Evolutionary conservation across 768 basidiomycete genomes (phyloP).

Genomic region (Pulveroboletus frians): DNA sequence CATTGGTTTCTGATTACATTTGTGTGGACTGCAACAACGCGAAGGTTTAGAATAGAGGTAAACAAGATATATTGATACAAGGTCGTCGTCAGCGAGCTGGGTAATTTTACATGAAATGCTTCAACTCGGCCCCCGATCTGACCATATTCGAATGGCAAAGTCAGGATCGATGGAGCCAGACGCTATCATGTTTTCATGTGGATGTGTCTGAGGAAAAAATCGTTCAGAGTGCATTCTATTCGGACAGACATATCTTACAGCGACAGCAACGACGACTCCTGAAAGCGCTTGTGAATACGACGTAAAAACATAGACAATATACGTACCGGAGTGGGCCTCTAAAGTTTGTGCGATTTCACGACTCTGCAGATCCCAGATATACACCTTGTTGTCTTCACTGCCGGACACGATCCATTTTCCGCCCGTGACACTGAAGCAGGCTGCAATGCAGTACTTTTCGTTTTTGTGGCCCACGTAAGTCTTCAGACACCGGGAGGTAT

Average conservation of each 20-base stretch:
- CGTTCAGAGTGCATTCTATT: neutral
- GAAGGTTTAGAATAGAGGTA: slow-evolving; percentile 1
- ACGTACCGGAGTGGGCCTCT: slow-evolving; percentile 67
- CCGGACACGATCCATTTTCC: slow-evolving; percentile 91
- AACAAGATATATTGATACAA: slow-evolving; percentile 9
- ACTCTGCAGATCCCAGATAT: slow-evolving; percentile 88
- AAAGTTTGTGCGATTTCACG: slow-evolving; percentile 79
- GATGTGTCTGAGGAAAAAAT: slow-evolving; percentile 59
- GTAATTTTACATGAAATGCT: neutral
- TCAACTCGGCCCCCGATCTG: slow-evolving; percentile 39
- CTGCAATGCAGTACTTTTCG: slow-evolving; percentile 76
- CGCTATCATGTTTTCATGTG: slow-evolving; percentile 80
- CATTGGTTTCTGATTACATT: slow-evolving; percentile 2
- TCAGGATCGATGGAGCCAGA: slow-evolving; percentile 85
- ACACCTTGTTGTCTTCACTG: slow-evolving; percentile 84
- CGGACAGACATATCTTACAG: slow-evolving; percentile 49
- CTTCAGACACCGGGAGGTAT: slow-evolving; percentile 84
- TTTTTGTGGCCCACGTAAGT: slow-evolving; percentile 84
- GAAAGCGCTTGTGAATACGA: slow-evolving; percentile 5
- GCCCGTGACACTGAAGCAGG: slow-evolving; percentile 80
- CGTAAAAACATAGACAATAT: neutral
- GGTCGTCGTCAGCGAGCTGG: neutral
- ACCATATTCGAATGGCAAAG: slow-evolving; percentile 79
- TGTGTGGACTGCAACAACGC: slow-evolving; percentile 5
- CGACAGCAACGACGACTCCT: slow-evolving; percentile 71